Evolutionary conservation across 768 basidiomycete genomes (phyloP), one percentile per base, ranked within the genome.

Genomic region (Suillus fuscotomentosus): DNA sequence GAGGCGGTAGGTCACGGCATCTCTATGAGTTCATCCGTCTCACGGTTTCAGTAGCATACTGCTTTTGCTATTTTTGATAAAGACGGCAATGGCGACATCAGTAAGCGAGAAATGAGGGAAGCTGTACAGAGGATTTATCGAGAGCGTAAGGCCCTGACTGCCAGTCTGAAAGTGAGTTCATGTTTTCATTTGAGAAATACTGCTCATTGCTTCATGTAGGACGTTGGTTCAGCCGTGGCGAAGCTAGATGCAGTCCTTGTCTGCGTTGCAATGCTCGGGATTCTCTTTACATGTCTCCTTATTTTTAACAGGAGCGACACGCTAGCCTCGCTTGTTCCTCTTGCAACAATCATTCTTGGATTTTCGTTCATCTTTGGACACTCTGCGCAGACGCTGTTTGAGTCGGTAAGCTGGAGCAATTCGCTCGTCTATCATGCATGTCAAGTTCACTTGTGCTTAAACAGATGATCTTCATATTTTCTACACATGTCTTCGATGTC

Each of bases 341-440:
- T 93, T 43, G 91, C 90, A 3, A 91, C 91, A 1, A 85, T 92
- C 67, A 85, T 92, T 65, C 84, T 93, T 53, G 92, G 91, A 4
- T 92, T 94, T 71, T 92, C 90, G 14, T 94, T 94, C 78, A 86
- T 94, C 65, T 94, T 94, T 66, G 91, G 92, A 3, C 86, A 92
- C 73, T 90, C 91, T 2, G 92, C 92, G 1, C 87, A 89, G 67
- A 87, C 86, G 0, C 76, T 93, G 2, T 94, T 93, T 66, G 88
- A 92, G 79, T 91, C 89, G 59, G 89, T 89, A 65, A 62, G 84
- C 73, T 13, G 2, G 22, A 15, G 17, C 4, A 5, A 55, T 20
- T 31, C 34, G 42, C 13, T 56, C 39, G 22, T 41, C 65, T 41
- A 34, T 24, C 48, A 48, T 39, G 60, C 13, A 60, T 31, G 20